Evolutionary conservation across 2,329 filamentous ascomycete species (phyloP), one percentile per base, ranked within the genome.

Genomic region (Magnaporthiopsis incrustans): DNA sequence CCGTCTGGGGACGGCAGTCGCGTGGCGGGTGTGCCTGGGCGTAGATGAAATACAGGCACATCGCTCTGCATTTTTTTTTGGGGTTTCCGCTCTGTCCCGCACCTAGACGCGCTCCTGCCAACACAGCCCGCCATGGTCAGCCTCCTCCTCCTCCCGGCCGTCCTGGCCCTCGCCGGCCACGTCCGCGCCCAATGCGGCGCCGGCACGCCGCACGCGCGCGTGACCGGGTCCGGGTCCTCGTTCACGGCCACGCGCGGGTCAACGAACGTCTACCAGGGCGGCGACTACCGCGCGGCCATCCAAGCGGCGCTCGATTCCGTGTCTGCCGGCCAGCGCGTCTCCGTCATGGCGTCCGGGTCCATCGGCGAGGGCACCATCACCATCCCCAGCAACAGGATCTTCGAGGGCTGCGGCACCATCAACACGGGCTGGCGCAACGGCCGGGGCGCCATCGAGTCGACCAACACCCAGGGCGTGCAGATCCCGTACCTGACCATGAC

Each of bases 381-480:
- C 30, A 78, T 85, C 66, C 68, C 70, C 44, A 80, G 78, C 69
- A 82, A 82, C 64, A 84, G 83, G 71, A 85, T 75, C 57, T 85
- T 86, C 60, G 83, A 86, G 67, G 83, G 81, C 38, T 85, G 83
- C 70, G 82, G 83, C 57, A 84, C 82, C 59, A 82, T 86, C 71
- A 76, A 85, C 64, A 76, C 75, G 0, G 78, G 69, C 30, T 71
- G 70, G 64, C 76, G 72, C 5, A 68, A 70, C 50, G 82, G 79
- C 1, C 78, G 77, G 26, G 83, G 83, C 25, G 81, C 82, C 59
- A 85, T 86, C 61, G 82, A 85, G 71, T 78, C 78, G 0, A 75
- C 79, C 2, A 73, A 63, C 67, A 79, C 81, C 11, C 68, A 71
- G 2, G 78, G 78, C 65, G 82, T 84, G 22, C 73, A 77, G 57